Conservation (phyloP, 2,329 filamentous ascomycete genomes). For the Alternaria triticina region DNA sequence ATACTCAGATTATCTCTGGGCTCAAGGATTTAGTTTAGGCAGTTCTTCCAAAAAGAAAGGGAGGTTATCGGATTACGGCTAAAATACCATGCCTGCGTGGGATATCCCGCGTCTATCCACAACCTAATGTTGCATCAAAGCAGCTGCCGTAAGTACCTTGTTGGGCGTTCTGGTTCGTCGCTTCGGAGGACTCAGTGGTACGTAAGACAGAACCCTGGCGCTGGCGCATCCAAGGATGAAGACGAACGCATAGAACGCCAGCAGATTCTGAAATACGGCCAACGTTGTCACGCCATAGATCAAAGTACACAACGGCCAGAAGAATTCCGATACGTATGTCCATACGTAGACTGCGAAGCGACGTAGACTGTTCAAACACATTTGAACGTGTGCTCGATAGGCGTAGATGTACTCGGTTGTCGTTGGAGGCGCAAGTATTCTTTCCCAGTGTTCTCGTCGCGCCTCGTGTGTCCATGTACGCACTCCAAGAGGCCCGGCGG, state of each 20-base stretch:
- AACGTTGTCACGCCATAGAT: slow-evolving; percentile 11
- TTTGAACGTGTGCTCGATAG: not conserved
- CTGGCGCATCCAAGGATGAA: slow-evolving; percentile 11
- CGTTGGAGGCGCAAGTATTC: slow-evolving; percentile 11
- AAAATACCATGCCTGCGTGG: not conserved
- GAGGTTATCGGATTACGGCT: not conserved
- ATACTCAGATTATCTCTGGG: not conserved
- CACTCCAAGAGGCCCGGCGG: not conserved
- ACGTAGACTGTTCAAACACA: not conserved
- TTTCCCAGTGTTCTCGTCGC: slow-evolving; percentile 9
- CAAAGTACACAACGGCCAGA: slow-evolving; percentile 14
- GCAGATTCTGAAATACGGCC: slow-evolving; percentile 4
- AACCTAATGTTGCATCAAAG: not conserved
- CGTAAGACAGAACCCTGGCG: slow-evolving; percentile 1
- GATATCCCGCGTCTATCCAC: not conserved
- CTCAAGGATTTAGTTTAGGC: not conserved
- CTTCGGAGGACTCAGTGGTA: not conserved
- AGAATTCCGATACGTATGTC: slow-evolving; percentile 4
- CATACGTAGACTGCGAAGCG: not conserved
- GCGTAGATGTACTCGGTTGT: not conserved
- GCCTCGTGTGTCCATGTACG: slow-evolving; percentile 1
- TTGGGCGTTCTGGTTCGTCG: not conserved
- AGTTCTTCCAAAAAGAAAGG: not conserved
- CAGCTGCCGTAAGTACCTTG: not conserved
- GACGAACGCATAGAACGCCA: slow-evolving; percentile 11